Evolutionary conservation across 331 rosid species (phyloP), one percentile per base, ranked within the genome.

Genomic region (Acacia concinna): DNA sequence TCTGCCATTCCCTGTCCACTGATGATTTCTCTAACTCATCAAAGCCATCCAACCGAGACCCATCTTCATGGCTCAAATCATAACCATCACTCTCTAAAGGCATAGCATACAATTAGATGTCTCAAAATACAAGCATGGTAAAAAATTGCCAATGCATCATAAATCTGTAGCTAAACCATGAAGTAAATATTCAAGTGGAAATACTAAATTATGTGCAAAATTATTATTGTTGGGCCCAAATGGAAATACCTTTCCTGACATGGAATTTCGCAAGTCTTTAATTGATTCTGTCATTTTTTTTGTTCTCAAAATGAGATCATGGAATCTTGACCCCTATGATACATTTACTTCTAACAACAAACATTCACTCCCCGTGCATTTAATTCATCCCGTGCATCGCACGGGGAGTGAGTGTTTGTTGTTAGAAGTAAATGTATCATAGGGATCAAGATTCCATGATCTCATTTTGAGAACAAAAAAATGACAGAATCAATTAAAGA

Each of bases 1-100:
- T 83, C 81, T 90, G 91, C 97, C 97, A 92, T 75, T 92, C 97
- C 85, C 90, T 88, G 65, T 87, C 85, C 86, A 94, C 97, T n/a
- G 81, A 80, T 31, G 78, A 43, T 54, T 64, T 80, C 68, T 83
- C 81, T 81, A 88, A 67, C 71, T 91, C 87, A 32, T 87, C 91
- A 76, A 85, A 83, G 76, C 40, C 89, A 76, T 68, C 87, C 92
- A 91, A 86, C 54, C 73, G 28, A 69, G 78, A 79, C 59, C 71
- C 93, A 77, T 72, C 87, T 40, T 68, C 73, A 52, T 11, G 52
- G 68, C 52, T 60, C 70, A 79, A 68, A 83, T 87, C 83, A 85
- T 80, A 84, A 30, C 68, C 80, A 46, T 74, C 91, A 78, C 18
- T 49, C 71, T 78, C 97, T 90, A 76, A 80, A 82, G 77, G 56